Conservation (phyloP, 352 stramenopile species). For the Globisporangium mamillatum region DNA sequence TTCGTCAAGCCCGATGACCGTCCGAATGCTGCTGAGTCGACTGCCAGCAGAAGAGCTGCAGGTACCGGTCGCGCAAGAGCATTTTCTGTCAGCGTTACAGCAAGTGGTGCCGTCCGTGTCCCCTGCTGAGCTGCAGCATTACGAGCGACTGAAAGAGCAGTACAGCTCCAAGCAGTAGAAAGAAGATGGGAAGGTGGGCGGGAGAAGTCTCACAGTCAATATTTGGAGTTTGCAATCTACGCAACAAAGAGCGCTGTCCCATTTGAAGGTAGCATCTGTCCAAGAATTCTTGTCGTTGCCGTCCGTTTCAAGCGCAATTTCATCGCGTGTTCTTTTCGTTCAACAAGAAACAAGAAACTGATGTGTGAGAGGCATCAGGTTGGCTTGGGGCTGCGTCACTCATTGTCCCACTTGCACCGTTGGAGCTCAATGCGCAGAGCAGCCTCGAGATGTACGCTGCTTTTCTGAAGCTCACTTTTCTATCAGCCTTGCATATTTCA, state of each 20-base stretch:
- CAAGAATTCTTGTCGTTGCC: background rate
- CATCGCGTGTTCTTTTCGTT: background rate
- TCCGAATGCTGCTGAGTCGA: constrained; percentile 62
- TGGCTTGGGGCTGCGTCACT: background rate
- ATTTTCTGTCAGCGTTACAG: constrained; percentile 59
- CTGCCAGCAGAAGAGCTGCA: constrained; percentile 58
- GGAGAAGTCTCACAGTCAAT: background rate
- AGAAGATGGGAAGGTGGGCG: background rate
- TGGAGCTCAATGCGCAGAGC: background rate
- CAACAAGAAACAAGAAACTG: background rate
- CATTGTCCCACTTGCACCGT: background rate
- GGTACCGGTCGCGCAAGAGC: constrained; percentile 46
- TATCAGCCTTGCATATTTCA: background rate
- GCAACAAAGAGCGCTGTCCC: background rate
- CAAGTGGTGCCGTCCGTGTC: constrained; percentile 84
- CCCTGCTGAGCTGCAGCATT: constrained; percentile 79
- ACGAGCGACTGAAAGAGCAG: constrained; percentile 84
- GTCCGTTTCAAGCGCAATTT: background rate
- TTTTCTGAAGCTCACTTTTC: background rate
- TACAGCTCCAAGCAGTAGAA: constrained; percentile 68
- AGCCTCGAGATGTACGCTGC: background rate
- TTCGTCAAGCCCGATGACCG: constrained; percentile 67
- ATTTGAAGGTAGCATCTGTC: background rate
- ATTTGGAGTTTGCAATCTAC: background rate
- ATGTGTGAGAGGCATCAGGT: background rate